Conservation (phyloP, 1,284 basidiomycete species). For the Ustilago shanxiensis region DNA sequence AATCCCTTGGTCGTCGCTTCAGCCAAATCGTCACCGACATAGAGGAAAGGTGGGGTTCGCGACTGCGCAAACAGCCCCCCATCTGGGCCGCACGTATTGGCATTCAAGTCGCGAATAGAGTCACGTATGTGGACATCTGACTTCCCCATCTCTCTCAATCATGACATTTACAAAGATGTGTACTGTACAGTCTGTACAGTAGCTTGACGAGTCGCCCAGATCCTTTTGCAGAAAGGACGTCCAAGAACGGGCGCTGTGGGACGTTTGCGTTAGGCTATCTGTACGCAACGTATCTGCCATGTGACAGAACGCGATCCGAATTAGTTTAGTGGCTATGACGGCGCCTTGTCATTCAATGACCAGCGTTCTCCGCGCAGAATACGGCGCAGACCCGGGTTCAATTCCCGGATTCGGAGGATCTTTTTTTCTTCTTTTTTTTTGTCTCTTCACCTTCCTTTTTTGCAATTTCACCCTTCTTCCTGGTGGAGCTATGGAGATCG, state of each 20-base stretch:
- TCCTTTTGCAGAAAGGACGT: too few relatives aligned
- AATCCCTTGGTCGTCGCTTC: slow-evolving; percentile 8
- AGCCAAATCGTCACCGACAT: slow-evolving; percentile 8
- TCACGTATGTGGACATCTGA: slow-evolving; percentile 34
- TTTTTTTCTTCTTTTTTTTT: slow-evolving; percentile 5
- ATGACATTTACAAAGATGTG: neutral
- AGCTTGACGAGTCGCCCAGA: neutral
- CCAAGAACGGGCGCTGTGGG: too few relatives aligned
- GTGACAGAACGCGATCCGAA: slow-evolving; percentile 36
- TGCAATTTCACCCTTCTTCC: too few relatives aligned
- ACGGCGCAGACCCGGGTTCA: slow-evolving; percentile 62
- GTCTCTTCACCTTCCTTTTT: too few relatives aligned
- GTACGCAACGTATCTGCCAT: too few relatives aligned
- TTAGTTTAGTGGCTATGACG: slow-evolving; percentile 64
- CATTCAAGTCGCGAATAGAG: slow-evolving; percentile 34
- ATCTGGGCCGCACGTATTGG: slow-evolving; percentile 32
- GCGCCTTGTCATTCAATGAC: slow-evolving; percentile 54
- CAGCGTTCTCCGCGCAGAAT: slow-evolving; percentile 32
- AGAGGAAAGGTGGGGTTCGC: slow-evolving; percentile 17
- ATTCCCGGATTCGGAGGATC: slow-evolving; percentile 58
- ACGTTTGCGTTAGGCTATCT: too few relatives aligned
- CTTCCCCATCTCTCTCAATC: too few relatives aligned
- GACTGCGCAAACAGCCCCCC: slow-evolving; percentile 24
- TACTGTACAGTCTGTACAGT: neutral
- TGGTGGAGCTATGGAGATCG: too few relatives aligned